Evolutionary conservation across 495 filamentous ascomycete species (phyloP).

Genomic region (Evansstolkia leycettana): DNA sequence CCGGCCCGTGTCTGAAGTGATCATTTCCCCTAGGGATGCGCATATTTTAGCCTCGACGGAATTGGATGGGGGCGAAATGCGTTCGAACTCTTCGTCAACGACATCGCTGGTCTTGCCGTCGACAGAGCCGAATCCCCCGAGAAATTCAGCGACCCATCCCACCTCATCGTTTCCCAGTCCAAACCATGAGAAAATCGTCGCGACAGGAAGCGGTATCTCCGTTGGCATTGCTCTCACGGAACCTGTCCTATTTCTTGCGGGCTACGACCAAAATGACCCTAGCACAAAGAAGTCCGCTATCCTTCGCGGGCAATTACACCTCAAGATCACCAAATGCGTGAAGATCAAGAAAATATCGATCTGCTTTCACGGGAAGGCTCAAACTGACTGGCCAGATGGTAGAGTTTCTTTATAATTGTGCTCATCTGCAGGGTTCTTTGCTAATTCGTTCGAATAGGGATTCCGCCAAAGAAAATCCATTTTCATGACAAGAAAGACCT

Average conservation of each 20-base stretch:
- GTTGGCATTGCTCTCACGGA: slow-evolving; percentile 73
- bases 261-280: slow-evolving; percentile 73
- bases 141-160: slow-evolving; percentile 13
- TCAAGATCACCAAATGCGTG: slow-evolving; percentile 75
- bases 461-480: slow-evolving; percentile 78
- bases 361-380: slow-evolving; percentile 71
- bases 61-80: slow-evolving; percentile 15
- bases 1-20: slow-evolving; percentile 32
- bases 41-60: slow-evolving; percentile 17
- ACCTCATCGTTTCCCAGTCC: slow-evolving; percentile 23
- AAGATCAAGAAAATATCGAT: slow-evolving; percentile 93
- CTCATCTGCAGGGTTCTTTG: not conserved
- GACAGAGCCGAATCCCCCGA: slow-evolving; percentile 11
- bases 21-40: slow-evolving; percentile 20
- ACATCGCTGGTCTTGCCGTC: slow-evolving; percentile 14
- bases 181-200: slow-evolving; percentile 54
- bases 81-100: slow-evolving; percentile 21
- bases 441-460: slow-evolving; percentile 39
- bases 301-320: slow-evolving; percentile 68
- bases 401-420: slow-evolving; percentile 1
- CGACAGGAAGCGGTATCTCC: slow-evolving; percentile 57
- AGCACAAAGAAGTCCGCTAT: slow-evolving; percentile 65
- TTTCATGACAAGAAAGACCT: slow-evolving; percentile 64
- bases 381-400: slow-evolving; percentile 97
- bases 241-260: slow-evolving; percentile 79